phyloP scores from a whole-genome alignment of 2,329 filamentous ascomycete species.

The Penicillium psychrosexuale region DNA sequence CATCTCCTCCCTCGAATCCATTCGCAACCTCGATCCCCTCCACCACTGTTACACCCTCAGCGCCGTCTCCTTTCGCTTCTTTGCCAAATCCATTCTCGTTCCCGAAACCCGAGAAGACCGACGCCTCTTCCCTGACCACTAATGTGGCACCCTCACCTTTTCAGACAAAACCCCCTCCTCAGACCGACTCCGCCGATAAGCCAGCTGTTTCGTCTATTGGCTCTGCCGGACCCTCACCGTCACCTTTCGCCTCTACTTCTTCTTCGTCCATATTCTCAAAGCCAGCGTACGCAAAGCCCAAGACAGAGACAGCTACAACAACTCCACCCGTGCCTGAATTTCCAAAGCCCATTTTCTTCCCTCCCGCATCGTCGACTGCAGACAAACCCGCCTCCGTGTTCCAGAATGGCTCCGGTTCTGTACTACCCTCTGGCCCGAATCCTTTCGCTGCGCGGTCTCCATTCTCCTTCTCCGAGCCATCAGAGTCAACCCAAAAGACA shows the following conservation, averaged over 20 bases:
- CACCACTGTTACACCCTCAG: neutral
- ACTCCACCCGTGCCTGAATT: neutral
- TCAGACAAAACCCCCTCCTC: neutral
- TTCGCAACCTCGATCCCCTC: neutral
- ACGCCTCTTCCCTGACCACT: neutral
- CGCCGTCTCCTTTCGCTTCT: conserved; percentile 3
- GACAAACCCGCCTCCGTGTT: neutral
- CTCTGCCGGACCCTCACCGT: neutral
- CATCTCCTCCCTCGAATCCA: neutral
- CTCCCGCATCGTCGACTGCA: neutral
- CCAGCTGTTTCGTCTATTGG: neutral
- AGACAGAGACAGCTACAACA: neutral
- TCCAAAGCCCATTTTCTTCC: neutral
- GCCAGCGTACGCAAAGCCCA: neutral
- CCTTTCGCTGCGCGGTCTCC: neutral
- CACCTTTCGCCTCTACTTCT: neutral
- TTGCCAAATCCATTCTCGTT: neutral
- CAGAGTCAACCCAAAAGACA: neutral
- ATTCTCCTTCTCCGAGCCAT: neutral
- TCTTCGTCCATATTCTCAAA: neutral
- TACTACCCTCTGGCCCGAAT: neutral
- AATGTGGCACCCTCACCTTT: neutral
- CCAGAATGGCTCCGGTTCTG: neutral
- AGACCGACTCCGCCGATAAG: neutral
- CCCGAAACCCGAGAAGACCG: neutral